phyloP scores from a whole-genome alignment of 106 monocot species.

The Ottelia alismoides region DNA sequence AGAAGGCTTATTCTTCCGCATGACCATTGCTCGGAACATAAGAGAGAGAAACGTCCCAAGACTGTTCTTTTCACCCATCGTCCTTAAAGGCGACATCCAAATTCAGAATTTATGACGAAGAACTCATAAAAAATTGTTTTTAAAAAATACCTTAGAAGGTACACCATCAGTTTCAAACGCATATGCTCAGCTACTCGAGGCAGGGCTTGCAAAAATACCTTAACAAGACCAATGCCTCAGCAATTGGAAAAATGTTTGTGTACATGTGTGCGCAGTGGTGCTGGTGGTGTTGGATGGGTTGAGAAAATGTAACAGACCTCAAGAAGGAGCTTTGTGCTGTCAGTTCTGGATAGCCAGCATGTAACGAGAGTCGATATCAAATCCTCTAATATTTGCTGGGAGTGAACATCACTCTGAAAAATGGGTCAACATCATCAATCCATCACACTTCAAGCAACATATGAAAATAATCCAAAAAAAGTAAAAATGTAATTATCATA shows the following conservation, averaged over 20 bases:
- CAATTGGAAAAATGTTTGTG: background rate
- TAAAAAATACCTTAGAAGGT: slow-evolving; percentile 37
- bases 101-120: background rate
- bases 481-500: too few species aligned
- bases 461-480: too few species aligned
- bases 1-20: slow-evolving; percentile 14
- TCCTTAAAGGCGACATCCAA: slow-evolving; percentile 19
- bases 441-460: too few species aligned
- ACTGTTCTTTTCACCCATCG: slow-evolving; percentile 52
- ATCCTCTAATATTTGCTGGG: slow-evolving; percentile 71
- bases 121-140: background rate
- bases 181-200: slow-evolving; percentile 56
- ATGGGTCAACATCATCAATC: too few species aligned
- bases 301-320: slow-evolving; percentile 29
- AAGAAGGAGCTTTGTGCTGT: slow-evolving; percentile 50
- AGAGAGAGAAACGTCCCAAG: slow-evolving; percentile 41
- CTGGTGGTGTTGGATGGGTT: slow-evolving; percentile 1
- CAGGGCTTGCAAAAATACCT: slow-evolving; percentile 78
- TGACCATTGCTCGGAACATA: slow-evolving; percentile 42
- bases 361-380: slow-evolving; percentile 71
- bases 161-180: slow-evolving; percentile 53
- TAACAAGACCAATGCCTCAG: slow-evolving; percentile 4
- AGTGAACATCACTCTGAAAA: slow-evolving; percentile 58
- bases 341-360: slow-evolving; percentile 56
- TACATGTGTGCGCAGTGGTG: too few species aligned